Base-by-base conservation (phyloP, 441 rosid species). In the Pelargonium exstipulatum region DNA sequence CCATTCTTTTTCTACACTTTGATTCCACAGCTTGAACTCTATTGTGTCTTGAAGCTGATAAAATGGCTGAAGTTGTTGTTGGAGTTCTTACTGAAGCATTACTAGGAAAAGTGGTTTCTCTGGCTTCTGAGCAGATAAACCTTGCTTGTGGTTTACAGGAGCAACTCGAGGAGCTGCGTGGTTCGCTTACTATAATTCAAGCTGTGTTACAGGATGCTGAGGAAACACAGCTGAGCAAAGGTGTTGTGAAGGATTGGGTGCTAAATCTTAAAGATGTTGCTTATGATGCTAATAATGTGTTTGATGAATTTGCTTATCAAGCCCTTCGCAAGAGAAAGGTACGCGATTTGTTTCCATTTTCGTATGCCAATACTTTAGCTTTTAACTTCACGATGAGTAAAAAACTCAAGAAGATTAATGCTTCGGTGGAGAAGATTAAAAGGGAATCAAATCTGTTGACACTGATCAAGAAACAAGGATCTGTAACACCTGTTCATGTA, bases 191-290 rank as follows among this genome's bases (percentile, higher is more conserved):
- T 0, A n/a, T 67, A 62, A 51, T 80, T 17, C 71, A 17, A 24
- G 64, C 60, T n/a, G 26, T 79, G 65, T 20, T 82, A 12, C 70
- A 46, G 9, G 81, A 82, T 58, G 78, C 76, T 1, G 76, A 69
- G 29, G 73, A n/a, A 16, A 43, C 29, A 43, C 58, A 68, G n/a
- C 2, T 20, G 12, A 48, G 5, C 1, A 60, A 53, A 20, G 5
- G 2, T 8, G 0, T 43, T 5, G 66, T 71, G 18, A 69, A 13
- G 26, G 6, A 0, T 8, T 82, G 78, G 82, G 58, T 77, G 29
- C 0, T 17, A 48, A 65, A 46, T 26, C 79, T 82, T 4, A 49
- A 63, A n/a, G 49, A 42, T 32, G 48, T 70, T 2, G 72, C 78
- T 63, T 45, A 2, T 32, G 40, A 72, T 2, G 76, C 82, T 0